Conservation (phyloP, 495 filamentous ascomycete species). For the Xylaria telfairii region DNA sequence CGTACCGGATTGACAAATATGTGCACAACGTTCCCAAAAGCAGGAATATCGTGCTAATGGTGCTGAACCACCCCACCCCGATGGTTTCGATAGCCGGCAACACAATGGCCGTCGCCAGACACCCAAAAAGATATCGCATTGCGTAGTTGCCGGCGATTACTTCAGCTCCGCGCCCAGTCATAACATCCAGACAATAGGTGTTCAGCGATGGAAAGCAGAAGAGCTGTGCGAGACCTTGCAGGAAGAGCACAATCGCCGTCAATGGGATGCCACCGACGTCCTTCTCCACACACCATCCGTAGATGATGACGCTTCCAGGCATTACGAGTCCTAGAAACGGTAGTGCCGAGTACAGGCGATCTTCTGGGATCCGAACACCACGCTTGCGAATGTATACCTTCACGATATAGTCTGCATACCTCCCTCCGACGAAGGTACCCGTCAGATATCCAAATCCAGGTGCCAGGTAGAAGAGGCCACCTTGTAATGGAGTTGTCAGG, state of each 20-base stretch:
- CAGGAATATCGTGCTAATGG: constrained; percentile 63
- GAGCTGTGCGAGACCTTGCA: constrained; percentile 73
- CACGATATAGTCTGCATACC: constrained; percentile 71
- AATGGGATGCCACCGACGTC: constrained; percentile 68
- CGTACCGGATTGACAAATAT: constrained; percentile 58
- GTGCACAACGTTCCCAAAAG: constrained; percentile 52
- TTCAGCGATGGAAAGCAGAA: constrained; percentile 77
- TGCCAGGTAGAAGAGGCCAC: constrained; percentile 75
- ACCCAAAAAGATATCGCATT: constrained; percentile 71
- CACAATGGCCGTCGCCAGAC: constrained; percentile 67
- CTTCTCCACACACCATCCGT: constrained; percentile 76
- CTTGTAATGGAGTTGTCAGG: constrained; percentile 68
- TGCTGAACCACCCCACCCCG: constrained; percentile 71
- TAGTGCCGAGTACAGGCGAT: constrained; percentile 68
- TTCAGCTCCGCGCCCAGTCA: constrained; percentile 68
- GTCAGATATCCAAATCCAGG: constrained; percentile 73
- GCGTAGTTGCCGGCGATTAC: constrained; percentile 79
- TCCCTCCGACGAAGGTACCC: constrained; percentile 73
- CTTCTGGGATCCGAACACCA: constrained; percentile 69
- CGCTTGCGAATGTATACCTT: constrained; percentile 66
- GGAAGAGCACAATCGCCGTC: constrained; percentile 72
- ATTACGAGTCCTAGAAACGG: constrained; percentile 65
- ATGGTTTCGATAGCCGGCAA: constrained; percentile 70
- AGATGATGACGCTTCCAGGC: constrained; percentile 70
- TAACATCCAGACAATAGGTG: constrained; percentile 78